Evolutionary conservation across 2,329 filamentous ascomycete genomes (phyloP).

Genomic region (Fusarium dimerum): DNA sequence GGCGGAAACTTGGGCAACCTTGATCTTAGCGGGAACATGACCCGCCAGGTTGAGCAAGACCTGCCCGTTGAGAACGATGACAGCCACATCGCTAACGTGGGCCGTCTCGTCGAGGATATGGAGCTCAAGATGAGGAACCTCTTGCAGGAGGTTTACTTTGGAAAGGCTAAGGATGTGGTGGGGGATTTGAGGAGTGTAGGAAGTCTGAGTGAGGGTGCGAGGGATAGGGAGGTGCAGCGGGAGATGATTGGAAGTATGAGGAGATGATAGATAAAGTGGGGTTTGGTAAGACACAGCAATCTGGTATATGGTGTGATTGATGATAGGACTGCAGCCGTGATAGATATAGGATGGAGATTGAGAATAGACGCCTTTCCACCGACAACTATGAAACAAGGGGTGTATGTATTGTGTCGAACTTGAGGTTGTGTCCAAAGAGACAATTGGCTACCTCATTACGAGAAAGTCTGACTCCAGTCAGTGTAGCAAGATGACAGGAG

Average conservation of each 20-base stretch:
- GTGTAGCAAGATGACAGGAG: too few relatives aligned
- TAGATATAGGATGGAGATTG: neutral
- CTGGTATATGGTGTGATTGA: slow-evolving; percentile 11
- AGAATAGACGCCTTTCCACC: neutral
- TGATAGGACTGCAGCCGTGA: neutral
- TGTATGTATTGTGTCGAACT: too few relatives aligned
- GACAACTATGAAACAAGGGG: neutral
- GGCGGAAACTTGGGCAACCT: slow-evolving; percentile 70
- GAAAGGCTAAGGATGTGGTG: slow-evolving; percentile 98
- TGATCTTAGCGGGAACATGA: slow-evolving; percentile 97
- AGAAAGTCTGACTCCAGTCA: too few relatives aligned
- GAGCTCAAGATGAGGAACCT: slow-evolving; percentile 99
- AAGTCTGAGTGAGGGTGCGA: slow-evolving; percentile 79
- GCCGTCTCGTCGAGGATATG: slow-evolving; percentile 96
- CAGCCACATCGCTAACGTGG: slow-evolving; percentile 94
- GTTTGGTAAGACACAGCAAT: slow-evolving; percentile 1
- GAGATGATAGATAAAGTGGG: slow-evolving; percentile 34
- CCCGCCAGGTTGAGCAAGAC: slow-evolving; percentile 91
- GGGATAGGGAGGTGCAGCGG: slow-evolving; percentile 80
- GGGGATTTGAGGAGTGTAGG: slow-evolving; percentile 88
- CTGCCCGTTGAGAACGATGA: slow-evolving; percentile 86
- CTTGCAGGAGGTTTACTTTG: slow-evolving; percentile 98
- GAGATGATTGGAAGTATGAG: slow-evolving; percentile 77
- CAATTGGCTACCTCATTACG: too few relatives aligned
- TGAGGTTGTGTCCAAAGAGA: too few relatives aligned